Evolutionary conservation across 257 asterid genomes (phyloP).

Genomic region (Capsicum baccatum): DNA sequence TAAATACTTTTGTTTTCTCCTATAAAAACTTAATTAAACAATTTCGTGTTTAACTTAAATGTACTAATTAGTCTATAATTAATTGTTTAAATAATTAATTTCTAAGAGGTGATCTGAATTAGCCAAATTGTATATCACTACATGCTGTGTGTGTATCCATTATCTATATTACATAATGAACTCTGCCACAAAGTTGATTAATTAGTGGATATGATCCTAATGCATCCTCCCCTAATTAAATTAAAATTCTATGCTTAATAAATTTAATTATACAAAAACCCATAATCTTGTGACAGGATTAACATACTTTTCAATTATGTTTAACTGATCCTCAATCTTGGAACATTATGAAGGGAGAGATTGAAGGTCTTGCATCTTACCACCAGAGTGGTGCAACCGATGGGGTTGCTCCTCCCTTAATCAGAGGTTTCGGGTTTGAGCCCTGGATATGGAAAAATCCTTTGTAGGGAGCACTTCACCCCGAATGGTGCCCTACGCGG

Average conservation of each 20-base stretch:
- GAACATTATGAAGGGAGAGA: too few species aligned
- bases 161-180: slow-evolving; percentile 11
- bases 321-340: too few species aligned
- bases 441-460: too few species aligned
- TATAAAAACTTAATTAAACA: background rate
- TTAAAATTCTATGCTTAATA: background rate
- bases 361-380: too few species aligned
- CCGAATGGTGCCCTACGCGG: too few species aligned
- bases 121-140: slow-evolving; percentile 12
- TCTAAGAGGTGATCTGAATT: background rate
- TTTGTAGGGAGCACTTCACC: too few species aligned
- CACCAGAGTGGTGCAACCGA: too few species aligned
- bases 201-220: slow-evolving; percentile 1
- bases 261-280: background rate
- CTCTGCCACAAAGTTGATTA: slow-evolving; percentile 12
- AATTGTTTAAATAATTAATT: background rate
- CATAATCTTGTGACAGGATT: slow-evolving; percentile 22
- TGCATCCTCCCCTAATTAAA: background rate
- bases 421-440: too few species aligned
- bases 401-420: too few species aligned
- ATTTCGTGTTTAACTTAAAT: slow-evolving; percentile 33
- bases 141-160: slow-evolving; percentile 20
- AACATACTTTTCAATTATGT: background rate
- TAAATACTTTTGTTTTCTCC: background rate
- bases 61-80: slow-evolving; percentile 23